Conservation (phyloP, 1,284 basidiomycete genomes). For the Neolentinus lepideus region DNA sequence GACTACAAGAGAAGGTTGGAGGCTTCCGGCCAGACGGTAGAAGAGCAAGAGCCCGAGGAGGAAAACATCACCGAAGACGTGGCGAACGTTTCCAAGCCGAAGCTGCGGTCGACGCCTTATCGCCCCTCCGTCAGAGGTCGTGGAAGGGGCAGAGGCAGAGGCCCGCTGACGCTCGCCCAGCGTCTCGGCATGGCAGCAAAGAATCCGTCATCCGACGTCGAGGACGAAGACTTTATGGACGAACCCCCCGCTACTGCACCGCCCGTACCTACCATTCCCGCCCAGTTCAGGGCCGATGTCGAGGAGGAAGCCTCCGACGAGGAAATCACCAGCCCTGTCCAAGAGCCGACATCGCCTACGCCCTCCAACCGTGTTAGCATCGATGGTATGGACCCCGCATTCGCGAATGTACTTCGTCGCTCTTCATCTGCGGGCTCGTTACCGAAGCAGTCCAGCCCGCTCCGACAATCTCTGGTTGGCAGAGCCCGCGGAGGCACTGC, state of each 20-base stretch:
- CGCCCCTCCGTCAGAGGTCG: slow-evolving; percentile 26
- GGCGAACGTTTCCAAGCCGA: slow-evolving; percentile 13
- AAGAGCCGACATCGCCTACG: slow-evolving; percentile 34
- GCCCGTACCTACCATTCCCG: slow-evolving; percentile 42
- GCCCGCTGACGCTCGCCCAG: slow-evolving; percentile 52
- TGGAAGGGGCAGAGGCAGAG: slow-evolving; percentile 36
- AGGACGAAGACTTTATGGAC: slow-evolving; percentile 31
- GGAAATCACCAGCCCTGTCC: slow-evolving; percentile 26
- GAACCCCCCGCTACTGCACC: slow-evolving; percentile 25
- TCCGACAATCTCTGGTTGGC: slow-evolving; percentile 46
- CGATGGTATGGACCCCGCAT: slow-evolving; percentile 80
- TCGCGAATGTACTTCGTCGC: slow-evolving; percentile 67
- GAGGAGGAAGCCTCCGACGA: slow-evolving; percentile 33
- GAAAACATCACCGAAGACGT: slow-evolving; percentile 23
- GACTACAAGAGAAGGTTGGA: slow-evolving; percentile 43
- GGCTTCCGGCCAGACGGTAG: slow-evolving; percentile 7
- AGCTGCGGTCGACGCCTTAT: slow-evolving; percentile 29
- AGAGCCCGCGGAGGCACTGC: slow-evolving; percentile 39
- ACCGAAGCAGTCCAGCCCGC: slow-evolving; percentile 43
- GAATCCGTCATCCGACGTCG: slow-evolving; percentile 45
- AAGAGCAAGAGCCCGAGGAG: slow-evolving; percentile 36
- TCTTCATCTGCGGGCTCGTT: slow-evolving; percentile 48
- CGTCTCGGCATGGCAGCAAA: slow-evolving; percentile 51
- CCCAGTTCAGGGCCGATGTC: slow-evolving; percentile 25
- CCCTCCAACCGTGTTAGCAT: slow-evolving; percentile 57